Base-by-base conservation (phyloP, 805 yeast genomes). In the Dipodascus albidus region DNA sequence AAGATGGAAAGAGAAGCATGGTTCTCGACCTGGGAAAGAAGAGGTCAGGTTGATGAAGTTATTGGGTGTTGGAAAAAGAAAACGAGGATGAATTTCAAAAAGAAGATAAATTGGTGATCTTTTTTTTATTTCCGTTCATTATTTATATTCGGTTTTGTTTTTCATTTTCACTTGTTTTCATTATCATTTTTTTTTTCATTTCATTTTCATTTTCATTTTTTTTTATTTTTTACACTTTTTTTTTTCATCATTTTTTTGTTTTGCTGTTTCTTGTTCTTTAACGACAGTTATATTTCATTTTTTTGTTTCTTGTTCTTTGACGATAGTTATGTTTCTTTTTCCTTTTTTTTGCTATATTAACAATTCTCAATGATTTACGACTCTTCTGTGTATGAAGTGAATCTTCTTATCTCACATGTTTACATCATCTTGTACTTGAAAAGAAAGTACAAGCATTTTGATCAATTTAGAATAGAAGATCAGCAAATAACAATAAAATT, bases 1-100 rank as follows among this genome's bases (percentile, higher is more conserved):
- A 50, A 63, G 67, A 49, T 70, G 73, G 74, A 57, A 59, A 50
- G 67, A 67, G 41, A 68, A 67, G 50, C 64, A 70, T 52, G 68
- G 65, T 14, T 57, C 60, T 9, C 50, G 50, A 23, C 67, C 66
- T 8, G 50, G 61, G 1, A 59, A 61, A 33, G 66, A 66, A 49
- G 67, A 66, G 53, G 50, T 53, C 47, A 50, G 55, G 41, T 54
- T 61, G 41, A 53, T 52, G 49, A 54, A 59, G 47, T 52, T 59
- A 21, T 44, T 62, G 1, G 57, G 57, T 21, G 58, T 54, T 31
- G 47, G 48, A 17, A 50, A 51, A 19, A 38, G 44, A 38, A 38
- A 38, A 38, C 4, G 44, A 38, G 44, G 20, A 17, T 38, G n/a
- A 14, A 19, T 3, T 38, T 11, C 9, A 27, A 11, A 27, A 27